These are phyloP conservation scores for Podospora comata DNA, from an alignment of 495 filamentous ascomycete species.

Conservation along the genomic window DNA sequence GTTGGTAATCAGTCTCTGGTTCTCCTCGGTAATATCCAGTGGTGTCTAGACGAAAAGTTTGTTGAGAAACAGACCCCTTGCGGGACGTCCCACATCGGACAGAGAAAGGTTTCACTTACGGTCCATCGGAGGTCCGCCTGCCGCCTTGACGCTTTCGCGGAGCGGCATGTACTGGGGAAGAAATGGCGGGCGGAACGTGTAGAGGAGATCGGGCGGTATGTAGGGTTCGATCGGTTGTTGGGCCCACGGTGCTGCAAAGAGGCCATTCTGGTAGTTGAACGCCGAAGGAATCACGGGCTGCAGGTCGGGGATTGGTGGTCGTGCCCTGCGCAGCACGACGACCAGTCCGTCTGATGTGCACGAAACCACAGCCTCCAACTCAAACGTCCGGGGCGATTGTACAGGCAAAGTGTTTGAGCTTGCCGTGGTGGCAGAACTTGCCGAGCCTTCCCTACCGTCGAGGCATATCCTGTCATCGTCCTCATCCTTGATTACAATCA, in stretches of 20 bases:
- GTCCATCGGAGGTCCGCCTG: conserved; percentile 52
- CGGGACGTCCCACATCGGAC: neutral
- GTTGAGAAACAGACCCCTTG: neutral
- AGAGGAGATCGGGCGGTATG: conserved; percentile 42
- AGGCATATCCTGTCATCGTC: conserved; percentile 3
- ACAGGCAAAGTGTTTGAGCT: conserved; percentile 22
- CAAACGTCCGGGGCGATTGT: conserved; percentile 38
- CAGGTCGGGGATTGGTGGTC: conserved; percentile 62
- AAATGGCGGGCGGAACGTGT: conserved; percentile 42
- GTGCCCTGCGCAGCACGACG: conserved; percentile 73
- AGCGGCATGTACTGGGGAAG: conserved; percentile 45
- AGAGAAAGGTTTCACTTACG: conserved; percentile 25
- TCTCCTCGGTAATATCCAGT: conserved; percentile 1
- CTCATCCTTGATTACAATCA: neutral
- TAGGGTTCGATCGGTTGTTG: conserved; percentile 52
- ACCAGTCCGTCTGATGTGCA: conserved; percentile 88
- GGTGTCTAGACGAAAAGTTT: neutral
- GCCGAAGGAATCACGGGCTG: conserved; percentile 46
- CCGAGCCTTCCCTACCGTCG: conserved; percentile 1
- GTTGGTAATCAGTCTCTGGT: neutral
- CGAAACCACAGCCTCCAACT: conserved; percentile 84
- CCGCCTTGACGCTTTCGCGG: conserved; percentile 42
- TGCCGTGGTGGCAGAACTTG: neutral
- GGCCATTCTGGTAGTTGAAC: conserved; percentile 58
- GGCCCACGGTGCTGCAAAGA: conserved; percentile 79